Percentiles rank a stretch among this genome's conserved stretches.
Conservation (phyloP, 192 early-diverging fungal species). For the Coemansia erecta region DNA sequence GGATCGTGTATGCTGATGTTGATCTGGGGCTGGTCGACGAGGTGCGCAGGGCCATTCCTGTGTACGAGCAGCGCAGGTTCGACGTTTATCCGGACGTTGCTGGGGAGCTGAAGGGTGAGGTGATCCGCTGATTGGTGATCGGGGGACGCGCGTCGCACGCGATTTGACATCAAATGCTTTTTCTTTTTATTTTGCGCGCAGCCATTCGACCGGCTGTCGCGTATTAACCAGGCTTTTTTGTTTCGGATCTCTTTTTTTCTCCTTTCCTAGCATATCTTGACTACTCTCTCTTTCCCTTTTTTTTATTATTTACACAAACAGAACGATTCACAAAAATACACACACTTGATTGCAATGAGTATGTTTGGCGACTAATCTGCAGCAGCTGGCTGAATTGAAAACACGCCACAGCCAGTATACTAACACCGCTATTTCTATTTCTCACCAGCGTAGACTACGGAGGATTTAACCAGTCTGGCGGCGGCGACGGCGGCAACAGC, state of each 20-base stretch:
- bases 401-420: too few relatives aligned
- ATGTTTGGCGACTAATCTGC: not conserved
- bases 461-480: conserved; percentile 22
- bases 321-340: not conserved
- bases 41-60: conserved; percentile 71
- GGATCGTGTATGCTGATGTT: conserved; percentile 76
- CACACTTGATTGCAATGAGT: not conserved
- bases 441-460: conserved; percentile 15
- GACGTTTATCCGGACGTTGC: conserved; percentile 85
- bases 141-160: not conserved
- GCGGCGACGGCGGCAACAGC: conserved; percentile 8
- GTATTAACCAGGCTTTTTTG: not conserved
- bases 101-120: not conserved
- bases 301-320: not conserved
- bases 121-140: conserved; percentile 4
- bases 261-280: not conserved
- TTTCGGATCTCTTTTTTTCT: not conserved
- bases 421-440: not conserved
- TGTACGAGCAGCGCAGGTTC: conserved; percentile 79
- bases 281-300: not conserved
- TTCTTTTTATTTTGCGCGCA: conserved; percentile 5
- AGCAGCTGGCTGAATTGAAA: too few relatives aligned
- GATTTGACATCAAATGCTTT: not conserved
- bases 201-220: not conserved
- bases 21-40: conserved; percentile 62